Evolutionary conservation across 176 grass and related monocot genomes (phyloP), one percentile per base, ranked within the genome.

Genomic region (Carex littledalei): DNA sequence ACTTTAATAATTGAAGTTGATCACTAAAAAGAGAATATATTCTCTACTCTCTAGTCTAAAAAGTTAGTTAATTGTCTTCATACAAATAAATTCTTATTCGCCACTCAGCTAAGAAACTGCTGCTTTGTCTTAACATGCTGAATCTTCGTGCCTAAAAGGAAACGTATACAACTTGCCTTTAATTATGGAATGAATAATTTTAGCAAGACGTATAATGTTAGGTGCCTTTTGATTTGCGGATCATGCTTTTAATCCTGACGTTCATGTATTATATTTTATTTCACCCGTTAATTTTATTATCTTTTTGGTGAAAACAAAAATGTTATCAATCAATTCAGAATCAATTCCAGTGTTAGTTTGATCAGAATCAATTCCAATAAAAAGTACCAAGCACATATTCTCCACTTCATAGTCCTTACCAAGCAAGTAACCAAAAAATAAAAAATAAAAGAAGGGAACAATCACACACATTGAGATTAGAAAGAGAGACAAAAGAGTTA

Each of bases 341-440:
- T 1, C n/a, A 50, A 26, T 75, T 75, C 11, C n/a, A 75, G n/a
- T 78, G 13, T 39, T 59, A 82, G 17, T 64, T 24, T 21, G 60
- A 82, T 82, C 20, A 82, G 60, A 82, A 82, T 83, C 16, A 67
- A 67, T 67, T 83, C 80, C 21, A 63, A 54, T 50, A 29, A 66
- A 66, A 83, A 45, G 45, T 9, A 54, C n/a, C 1, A 6, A 64
- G 62, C 16, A 83, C 14, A 67, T 82, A 82, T 83, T 83, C 80
- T 83, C 80, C 80, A 83, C 80, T 83, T 50, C 15, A 52, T 4
- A 63, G 45, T 77, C 73, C 49, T 54, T 77, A 77, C 47, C 49
- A 31, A 77, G 4, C 72, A 67, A 29, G 80, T 16, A 83, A 67
- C 45, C 63, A 67, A 67, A 55, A 80, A 35, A 1, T 21, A 3